These are phyloP conservation scores for Gracilaria gracilis DNA, from an alignment of 23 red algal genomes.

Conservation along the genomic window DNA sequence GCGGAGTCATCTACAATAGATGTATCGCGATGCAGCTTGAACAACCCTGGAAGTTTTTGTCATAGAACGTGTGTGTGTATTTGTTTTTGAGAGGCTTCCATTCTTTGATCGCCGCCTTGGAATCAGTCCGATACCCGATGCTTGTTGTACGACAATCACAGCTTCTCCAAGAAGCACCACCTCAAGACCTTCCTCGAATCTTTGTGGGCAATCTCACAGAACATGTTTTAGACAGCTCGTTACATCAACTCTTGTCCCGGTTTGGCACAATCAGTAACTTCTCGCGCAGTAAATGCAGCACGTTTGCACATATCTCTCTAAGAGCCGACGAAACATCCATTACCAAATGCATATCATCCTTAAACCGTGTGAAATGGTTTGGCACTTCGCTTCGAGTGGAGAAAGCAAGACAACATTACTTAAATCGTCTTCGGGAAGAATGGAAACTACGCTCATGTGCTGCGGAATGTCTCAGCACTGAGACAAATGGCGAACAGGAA, in stretches of 20 bases:
- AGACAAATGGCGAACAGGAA: not conserved
- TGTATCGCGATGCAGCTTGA: too few species aligned
- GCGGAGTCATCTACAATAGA: too few species aligned
- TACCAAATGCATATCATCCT: not conserved
- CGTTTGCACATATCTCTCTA: conserved; percentile 4
- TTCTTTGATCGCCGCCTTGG: too few species aligned
- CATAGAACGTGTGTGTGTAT: too few species aligned
- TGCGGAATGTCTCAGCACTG: not conserved
- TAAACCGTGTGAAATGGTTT: conserved; percentile 32
- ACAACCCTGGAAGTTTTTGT: too few species aligned
- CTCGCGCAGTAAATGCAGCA: conserved; percentile 10
- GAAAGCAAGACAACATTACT: conserved; percentile 18
- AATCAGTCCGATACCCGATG: too few species aligned
- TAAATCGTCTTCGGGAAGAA: conserved; percentile 18
- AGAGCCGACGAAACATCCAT: not conserved
- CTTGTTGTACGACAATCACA: not conserved
- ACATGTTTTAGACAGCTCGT: not conserved
- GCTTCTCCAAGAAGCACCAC: conserved; percentile 7
- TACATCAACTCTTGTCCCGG: conserved; percentile 2
- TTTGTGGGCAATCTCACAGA: conserved; percentile 14
- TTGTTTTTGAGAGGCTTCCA: too few species aligned
- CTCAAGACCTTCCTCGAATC: conserved; percentile 13
- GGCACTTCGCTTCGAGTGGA: conserved; percentile 28
- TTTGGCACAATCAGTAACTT: conserved; percentile 19
- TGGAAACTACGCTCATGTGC: not conserved